Evolutionary conservation across 2,329 filamentous ascomycete species (phyloP), one percentile per base, ranked within the genome.

Genomic region (Cordyceps farinosa): DNA sequence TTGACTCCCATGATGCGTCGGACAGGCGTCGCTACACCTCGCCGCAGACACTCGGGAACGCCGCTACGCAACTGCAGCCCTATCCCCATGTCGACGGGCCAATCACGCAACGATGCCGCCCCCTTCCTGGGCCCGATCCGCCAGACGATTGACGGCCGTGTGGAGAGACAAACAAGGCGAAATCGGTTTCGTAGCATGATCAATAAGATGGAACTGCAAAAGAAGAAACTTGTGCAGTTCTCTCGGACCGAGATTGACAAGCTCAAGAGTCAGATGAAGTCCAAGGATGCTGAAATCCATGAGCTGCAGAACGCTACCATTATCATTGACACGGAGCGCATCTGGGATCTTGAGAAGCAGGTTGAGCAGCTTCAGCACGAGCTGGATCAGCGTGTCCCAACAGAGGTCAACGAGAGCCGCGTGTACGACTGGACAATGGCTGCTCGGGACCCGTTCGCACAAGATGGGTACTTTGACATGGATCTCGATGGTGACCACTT

Each of bases 111-210:
- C 11, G 38, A 52, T 15, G 11, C 48, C 11, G 38, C 45, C 38
- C 22, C 42, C 15, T 44, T 52, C 50, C 9, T 55, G 57, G 47
- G 77, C 80, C 0, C 77, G 6, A 32, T 87, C 3, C 80, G 82
- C 9, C 83, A 86, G 62, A 80, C 85, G 17, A 76, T 85, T 8
- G 81, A 85, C 47, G 84, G 82, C 7, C 80, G 85, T 15, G 77
- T 86, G 52, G 82, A 85, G 73, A 80, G 85, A 5, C 80, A 85
- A 22, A 77, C 85, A 44, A 78, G 82, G 8, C 80, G 85, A 57
- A 84, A 82, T 66, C 79, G 82, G 3, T 70, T 87, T 5, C 85
- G 84, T 66, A 84, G 85, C 66, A 82, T 87, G 73, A 81, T 86
- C 74, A 83, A 86, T 69, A 71, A 72, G 13, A 80, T 85, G 60